These are phyloP conservation scores for Rhodotorula sp. DNA, from an alignment of 1,284 basidiomycete genomes.

Conservation along the genomic window DNA sequence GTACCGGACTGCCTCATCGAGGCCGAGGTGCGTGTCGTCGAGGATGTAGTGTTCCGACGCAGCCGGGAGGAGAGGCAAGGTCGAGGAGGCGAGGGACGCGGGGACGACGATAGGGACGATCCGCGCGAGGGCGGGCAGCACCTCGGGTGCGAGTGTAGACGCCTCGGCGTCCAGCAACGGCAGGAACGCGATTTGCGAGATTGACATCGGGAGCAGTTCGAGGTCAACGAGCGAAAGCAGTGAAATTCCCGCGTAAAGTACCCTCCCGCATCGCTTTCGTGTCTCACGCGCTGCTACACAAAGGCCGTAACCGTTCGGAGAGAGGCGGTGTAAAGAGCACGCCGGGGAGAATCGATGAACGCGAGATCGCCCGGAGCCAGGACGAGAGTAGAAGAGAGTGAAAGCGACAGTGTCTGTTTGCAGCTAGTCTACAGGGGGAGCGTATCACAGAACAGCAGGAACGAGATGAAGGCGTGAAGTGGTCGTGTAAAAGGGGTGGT, in stretches of 20 bases:
- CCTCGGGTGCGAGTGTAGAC: conserved; percentile 39
- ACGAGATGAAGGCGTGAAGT: not conserved
- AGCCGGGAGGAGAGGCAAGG: conserved; percentile 41
- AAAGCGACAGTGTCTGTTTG: not conserved
- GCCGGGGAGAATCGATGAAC: too few relatives aligned
- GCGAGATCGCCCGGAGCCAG: too few relatives aligned
- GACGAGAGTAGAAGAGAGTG: too few relatives aligned
- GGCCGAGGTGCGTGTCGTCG: conserved; percentile 55
- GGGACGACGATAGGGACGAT: conserved; percentile 71
- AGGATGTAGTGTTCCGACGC: conserved; percentile 58
- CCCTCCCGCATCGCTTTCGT: too few relatives aligned
- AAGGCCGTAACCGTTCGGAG: too few relatives aligned
- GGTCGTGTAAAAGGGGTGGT: not conserved
- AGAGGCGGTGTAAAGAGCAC: too few relatives aligned
- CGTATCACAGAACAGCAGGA: not conserved
- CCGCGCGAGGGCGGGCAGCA: conserved; percentile 65
- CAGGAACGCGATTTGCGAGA: conserved; percentile 39
- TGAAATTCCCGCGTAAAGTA: not conserved
- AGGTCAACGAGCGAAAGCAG: not conserved
- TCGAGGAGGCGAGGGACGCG: conserved; percentile 36
- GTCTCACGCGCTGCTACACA: too few relatives aligned
- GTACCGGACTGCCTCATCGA: conserved; percentile 63
- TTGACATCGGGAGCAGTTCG: conserved; percentile 30
- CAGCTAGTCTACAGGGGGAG: not conserved
- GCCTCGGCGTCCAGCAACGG: conserved; percentile 27